These are phyloP conservation scores for Seminavis robusta DNA, from an alignment of 108 stramenopile genomes.

Conservation along the genomic window DNA sequence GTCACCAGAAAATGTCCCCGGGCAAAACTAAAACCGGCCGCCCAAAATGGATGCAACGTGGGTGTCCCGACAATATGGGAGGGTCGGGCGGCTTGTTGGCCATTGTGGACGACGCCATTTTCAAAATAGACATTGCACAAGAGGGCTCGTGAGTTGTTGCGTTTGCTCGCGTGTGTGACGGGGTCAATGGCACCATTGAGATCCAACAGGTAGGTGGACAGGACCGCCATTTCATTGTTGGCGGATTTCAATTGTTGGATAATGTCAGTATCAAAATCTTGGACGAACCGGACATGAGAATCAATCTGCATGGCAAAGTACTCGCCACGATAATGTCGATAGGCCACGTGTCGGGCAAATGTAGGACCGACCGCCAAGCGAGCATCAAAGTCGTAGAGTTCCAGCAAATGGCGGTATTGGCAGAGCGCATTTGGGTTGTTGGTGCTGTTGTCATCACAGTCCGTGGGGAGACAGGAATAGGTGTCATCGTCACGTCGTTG, in stretches of 20 bases:
- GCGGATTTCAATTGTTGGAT: slow-evolving; percentile 45
- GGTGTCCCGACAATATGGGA: slow-evolving; percentile 27
- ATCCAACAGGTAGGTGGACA: slow-evolving; percentile 47
- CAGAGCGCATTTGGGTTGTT: slow-evolving; percentile 60
- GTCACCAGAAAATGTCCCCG: slow-evolving; percentile 55
- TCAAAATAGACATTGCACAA: slow-evolving; percentile 49
- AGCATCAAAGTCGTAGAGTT: slow-evolving; percentile 46
- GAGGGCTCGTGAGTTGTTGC: slow-evolving; percentile 21
- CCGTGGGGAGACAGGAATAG: slow-evolving; percentile 19
- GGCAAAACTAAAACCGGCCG: slow-evolving; percentile 80
- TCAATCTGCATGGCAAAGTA: slow-evolving; percentile 76
- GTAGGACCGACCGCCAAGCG: slow-evolving; percentile 54
- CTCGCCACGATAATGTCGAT: slow-evolving; percentile 78
- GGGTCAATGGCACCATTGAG: slow-evolving; percentile 24
- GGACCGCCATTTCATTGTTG: slow-evolving; percentile 59
- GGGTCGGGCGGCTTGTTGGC: slow-evolving; percentile 25
- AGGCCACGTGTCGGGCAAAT: slow-evolving; percentile 58
- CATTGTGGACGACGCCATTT: slow-evolving; percentile 12
- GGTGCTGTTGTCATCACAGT: slow-evolving; percentile 30
- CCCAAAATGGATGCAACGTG: slow-evolving; percentile 75
- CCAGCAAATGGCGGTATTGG: slow-evolving; percentile 35
- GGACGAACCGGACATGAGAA: slow-evolving; percentile 52
- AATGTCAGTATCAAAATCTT: slow-evolving; percentile 54
- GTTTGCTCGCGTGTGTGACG: slow-evolving; percentile 6
- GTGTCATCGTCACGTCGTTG: slow-evolving; percentile 30